phyloP scores from a whole-genome alignment of 2,329 filamentous ascomycete genomes.

The Colletotrichum sp. region DNA sequence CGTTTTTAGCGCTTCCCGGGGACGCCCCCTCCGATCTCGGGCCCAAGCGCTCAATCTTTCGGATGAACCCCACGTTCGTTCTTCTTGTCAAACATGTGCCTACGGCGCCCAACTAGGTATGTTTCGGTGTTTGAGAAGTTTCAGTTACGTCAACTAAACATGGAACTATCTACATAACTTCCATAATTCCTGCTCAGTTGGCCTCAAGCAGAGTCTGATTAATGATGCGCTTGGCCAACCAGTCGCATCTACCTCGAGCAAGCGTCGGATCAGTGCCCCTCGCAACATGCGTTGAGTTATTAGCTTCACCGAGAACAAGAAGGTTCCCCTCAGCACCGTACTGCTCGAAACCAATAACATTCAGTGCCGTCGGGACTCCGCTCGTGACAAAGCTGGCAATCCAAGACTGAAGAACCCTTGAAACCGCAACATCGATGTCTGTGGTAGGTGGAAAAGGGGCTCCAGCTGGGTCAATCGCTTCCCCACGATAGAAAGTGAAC shows the following conservation, averaged over 20 bases:
- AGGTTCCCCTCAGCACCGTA: neutral
- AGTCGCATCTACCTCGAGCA: neutral
- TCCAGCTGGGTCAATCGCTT: neutral
- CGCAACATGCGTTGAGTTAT: neutral
- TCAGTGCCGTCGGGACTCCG: neutral
- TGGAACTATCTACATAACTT: neutral
- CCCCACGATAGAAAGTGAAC: neutral
- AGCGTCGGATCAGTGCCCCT: neutral
- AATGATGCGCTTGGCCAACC: neutral
- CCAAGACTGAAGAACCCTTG: neutral
- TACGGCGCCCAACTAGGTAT: too few species aligned
- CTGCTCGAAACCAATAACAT: neutral
- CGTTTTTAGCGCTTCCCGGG: neutral
- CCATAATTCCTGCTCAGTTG: neutral
- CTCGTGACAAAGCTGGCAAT: neutral
- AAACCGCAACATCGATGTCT: neutral
- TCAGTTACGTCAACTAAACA: neutral
- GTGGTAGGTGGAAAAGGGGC: neutral
- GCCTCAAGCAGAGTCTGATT: neutral
- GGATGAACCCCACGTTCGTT: neutral
- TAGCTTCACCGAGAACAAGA: neutral
- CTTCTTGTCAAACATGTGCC: too few species aligned
- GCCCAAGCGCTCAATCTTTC: neutral
- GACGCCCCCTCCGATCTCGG: neutral
- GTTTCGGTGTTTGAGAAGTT: neutral